These are phyloP conservation scores for Thelephora ganbajun DNA, from an alignment of 768 basidiomycete genomes.

Conservation along the genomic window DNA sequence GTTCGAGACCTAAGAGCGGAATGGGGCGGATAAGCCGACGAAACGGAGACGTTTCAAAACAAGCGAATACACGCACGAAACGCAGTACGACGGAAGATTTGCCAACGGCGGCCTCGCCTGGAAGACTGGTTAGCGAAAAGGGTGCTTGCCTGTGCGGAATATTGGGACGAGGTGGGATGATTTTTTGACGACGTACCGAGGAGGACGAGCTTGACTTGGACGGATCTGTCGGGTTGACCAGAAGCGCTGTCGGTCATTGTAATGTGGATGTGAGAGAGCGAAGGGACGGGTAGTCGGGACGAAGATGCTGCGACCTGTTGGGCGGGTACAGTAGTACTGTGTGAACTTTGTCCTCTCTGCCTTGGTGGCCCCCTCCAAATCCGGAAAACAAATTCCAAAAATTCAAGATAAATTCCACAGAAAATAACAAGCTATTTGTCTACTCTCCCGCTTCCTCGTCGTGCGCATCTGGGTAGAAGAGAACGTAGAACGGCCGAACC, in stretches of 20 bases:
- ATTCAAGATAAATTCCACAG: too few relatives aligned
- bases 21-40: neutral
- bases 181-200: slow-evolving; percentile 44
- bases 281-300: slow-evolving; percentile 9
- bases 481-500: slow-evolving; percentile 23
- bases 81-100: slow-evolving; percentile 98
- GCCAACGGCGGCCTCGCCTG: slow-evolving; percentile 96
- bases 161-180: neutral
- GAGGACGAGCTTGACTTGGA: slow-evolving; percentile 95
- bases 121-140: neutral
- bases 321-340: too few relatives aligned
- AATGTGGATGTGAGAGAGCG: slow-evolving; percentile 1
- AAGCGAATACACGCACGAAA: slow-evolving; percentile 50
- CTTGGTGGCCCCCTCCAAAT: too few relatives aligned
- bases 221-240: slow-evolving; percentile 72
- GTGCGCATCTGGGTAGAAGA: neutral
- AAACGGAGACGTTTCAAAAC: slow-evolving; percentile 5
- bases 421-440: too few relatives aligned
- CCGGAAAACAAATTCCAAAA: too few relatives aligned
- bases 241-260: slow-evolving; percentile 65
- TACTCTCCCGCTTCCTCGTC: too few relatives aligned
- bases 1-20: slow-evolving; percentile 59
- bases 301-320: too few relatives aligned
- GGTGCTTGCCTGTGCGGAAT: neutral
- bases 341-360: too few relatives aligned